Evolutionary conservation across 148 eudicot species (phyloP).

Genomic region (Diospyros lotus): DNA sequence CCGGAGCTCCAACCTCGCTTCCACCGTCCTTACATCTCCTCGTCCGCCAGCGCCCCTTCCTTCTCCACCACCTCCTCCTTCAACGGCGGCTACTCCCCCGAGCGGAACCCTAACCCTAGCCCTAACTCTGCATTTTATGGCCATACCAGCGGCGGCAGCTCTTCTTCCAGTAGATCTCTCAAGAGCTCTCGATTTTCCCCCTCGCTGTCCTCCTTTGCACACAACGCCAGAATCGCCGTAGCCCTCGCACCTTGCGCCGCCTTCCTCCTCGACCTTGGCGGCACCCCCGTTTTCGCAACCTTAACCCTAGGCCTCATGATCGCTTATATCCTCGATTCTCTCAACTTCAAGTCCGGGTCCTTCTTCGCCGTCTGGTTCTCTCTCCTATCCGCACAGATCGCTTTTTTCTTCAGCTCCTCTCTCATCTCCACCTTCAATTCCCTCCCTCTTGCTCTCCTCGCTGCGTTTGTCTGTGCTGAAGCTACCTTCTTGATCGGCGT

Average conservation of each 20-base stretch:
- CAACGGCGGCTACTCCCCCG: slow-evolving; percentile 33
- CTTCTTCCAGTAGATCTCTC: slow-evolving; percentile 27
- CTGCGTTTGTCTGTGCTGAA: slow-evolving; percentile 43
- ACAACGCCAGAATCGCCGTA: slow-evolving; percentile 64
- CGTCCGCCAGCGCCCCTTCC: slow-evolving; percentile 52
- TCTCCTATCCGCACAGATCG: slow-evolving; percentile 64
- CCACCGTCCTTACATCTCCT: slow-evolving; percentile 59
- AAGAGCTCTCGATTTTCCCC: slow-evolving; percentile 35
- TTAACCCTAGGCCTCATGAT: slow-evolving; percentile 59
- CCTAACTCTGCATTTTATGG: slow-evolving; percentile 23
- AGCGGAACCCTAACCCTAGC: slow-evolving; percentile 52
- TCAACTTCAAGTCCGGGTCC: slow-evolving; percentile 71
- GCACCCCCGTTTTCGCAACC: slow-evolving; percentile 62
- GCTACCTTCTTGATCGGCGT: slow-evolving; percentile 73
- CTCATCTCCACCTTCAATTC: slow-evolving; percentile 49
- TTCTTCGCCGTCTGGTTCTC: slow-evolving; percentile 87
- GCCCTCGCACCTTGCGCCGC: slow-evolving; percentile 72
- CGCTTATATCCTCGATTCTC: slow-evolving; percentile 80
- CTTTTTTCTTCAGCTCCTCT: slow-evolving; percentile 62
- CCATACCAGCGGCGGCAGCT: slow-evolving; percentile 9
- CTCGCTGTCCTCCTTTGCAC: slow-evolving; percentile 42
- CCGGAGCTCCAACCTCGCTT: slow-evolving; percentile 68
- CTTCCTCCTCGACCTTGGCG: slow-evolving; percentile 88
- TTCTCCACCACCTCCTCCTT: slow-evolving; percentile 38
- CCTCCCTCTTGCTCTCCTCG: slow-evolving; percentile 41